phyloP scores from a whole-genome alignment of 805 yeast species.

The Sungouiozyma ichnusensis region DNA sequence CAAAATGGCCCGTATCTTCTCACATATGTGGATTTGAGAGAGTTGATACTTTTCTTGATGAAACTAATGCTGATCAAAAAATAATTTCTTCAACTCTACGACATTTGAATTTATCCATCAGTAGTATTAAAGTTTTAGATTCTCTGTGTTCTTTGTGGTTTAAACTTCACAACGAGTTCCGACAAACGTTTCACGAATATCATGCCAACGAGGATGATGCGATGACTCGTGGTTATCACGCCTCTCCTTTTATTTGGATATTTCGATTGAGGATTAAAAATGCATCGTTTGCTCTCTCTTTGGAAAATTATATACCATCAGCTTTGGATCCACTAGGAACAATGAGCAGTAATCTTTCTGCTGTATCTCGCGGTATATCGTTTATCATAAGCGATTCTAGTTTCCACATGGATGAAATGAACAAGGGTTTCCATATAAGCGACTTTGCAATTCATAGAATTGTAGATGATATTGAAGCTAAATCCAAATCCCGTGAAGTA shows the following conservation, averaged over 20 bases:
- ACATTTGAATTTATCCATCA: slow-evolving; percentile 17
- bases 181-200: not conserved
- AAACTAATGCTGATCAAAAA: slow-evolving; percentile 8
- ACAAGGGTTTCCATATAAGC: slow-evolving; percentile 8
- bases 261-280: slow-evolving; percentile 21
- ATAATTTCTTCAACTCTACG: slow-evolving; percentile 19
- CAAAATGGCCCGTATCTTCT: slow-evolving; percentile 7
- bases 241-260: slow-evolving; percentile 11
- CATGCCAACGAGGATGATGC: not conserved
- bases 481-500: slow-evolving; percentile 11
- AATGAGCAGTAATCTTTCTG: slow-evolving; percentile 12
- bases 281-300: slow-evolving; percentile 13
- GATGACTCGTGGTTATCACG: not conserved
- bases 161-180: slow-evolving; percentile 3
- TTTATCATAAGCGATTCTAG: slow-evolving; percentile 16
- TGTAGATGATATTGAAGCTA: slow-evolving; percentile 11
- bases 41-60: slow-evolving; percentile 18
- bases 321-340: slow-evolving; percentile 17
- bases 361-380: slow-evolving; percentile 18
- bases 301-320: slow-evolving; percentile 15
- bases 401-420: slow-evolving; percentile 4
- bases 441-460: slow-evolving; percentile 15
- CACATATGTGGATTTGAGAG: slow-evolving; percentile 25
- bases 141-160: slow-evolving; percentile 5
- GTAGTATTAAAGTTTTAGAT: slow-evolving; percentile 15